Percentiles rank a stretch among this genome's conserved stretches.
Conservation (phyloP, 768 basidiomycete genomes). For the Tubosaeta brunneosetosa region DNA sequence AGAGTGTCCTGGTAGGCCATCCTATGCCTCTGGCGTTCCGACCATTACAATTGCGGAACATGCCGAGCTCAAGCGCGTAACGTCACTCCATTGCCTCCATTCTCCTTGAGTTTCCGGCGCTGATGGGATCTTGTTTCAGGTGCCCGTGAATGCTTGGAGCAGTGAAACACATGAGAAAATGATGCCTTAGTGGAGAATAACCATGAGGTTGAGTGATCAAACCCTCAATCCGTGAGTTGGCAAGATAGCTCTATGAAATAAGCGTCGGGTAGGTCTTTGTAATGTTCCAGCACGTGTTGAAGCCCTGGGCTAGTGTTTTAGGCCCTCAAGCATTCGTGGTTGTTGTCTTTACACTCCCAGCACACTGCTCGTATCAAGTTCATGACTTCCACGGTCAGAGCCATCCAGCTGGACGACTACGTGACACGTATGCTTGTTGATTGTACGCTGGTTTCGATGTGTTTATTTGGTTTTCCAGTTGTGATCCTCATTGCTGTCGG, state of each 20-base stretch:
- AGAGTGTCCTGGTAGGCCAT: too few relatives aligned
- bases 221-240: background rate
- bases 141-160: background rate
- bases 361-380: background rate
- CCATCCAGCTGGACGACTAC: background rate
- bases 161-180: background rate
- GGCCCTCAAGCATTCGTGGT: too few relatives aligned
- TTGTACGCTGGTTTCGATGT: background rate
- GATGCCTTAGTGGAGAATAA: too few relatives aligned
- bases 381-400: background rate
- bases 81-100: too few relatives aligned
- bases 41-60: too few relatives aligned
- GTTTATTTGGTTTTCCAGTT: background rate
- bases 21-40: too few relatives aligned
- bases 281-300: background rate
- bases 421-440: background rate
- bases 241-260: background rate
- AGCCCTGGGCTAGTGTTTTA: background rate
- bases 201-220: background rate
- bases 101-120: background rate
- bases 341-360: background rate
- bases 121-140: background rate
- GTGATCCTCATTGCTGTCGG: background rate
- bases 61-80: too few relatives aligned
- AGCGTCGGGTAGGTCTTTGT: background rate